A percentile compares a stretch with the other conserved stretches of the same genome.
Conservation (phyloP, 2,329 filamentous ascomycete genomes). For the Phoma sp. region DNA sequence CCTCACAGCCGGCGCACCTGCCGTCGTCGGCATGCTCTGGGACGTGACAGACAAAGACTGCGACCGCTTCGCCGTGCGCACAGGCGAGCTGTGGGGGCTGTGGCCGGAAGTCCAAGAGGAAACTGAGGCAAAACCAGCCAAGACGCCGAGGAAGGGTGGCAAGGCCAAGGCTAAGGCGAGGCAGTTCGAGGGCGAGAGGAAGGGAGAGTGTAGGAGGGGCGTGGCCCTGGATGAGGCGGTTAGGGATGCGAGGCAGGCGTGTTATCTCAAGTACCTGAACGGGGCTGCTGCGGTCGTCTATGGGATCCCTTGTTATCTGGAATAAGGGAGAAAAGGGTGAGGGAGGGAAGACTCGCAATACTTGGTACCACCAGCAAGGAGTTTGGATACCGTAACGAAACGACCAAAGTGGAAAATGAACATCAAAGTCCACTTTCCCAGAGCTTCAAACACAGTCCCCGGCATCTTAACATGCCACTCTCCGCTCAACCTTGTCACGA, state of each 20-base stretch:
- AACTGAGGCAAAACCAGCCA: constrained; percentile 24
- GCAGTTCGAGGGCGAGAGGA: constrained; percentile 34
- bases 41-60: constrained; percentile 98
- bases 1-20: constrained; percentile 79
- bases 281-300: constrained; percentile 94
- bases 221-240: constrained; percentile 78
- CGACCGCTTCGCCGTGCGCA: constrained; percentile 82
- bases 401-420: not conserved
- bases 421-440: not conserved
- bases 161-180: constrained; percentile 41
- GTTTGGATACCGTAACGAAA: too few species aligned
- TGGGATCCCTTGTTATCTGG: constrained; percentile 88
- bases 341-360: not conserved
- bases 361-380: not conserved
- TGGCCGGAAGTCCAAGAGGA: constrained; percentile 54
- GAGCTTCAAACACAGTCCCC: constrained; percentile 18
- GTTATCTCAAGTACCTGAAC: constrained; percentile 88
- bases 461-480: constrained; percentile 53
- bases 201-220: constrained; percentile 30
- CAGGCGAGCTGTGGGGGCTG: constrained; percentile 88
- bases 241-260: constrained; percentile 74
- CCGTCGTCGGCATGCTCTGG: constrained; percentile 92
- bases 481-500: constrained; percentile 59
- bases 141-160: constrained; percentile 33
- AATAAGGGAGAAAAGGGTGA: constrained; percentile 23